Conservation (phyloP, 2,329 filamentous ascomycete species). For the Tolypocladium ovalisporum region DNA sequence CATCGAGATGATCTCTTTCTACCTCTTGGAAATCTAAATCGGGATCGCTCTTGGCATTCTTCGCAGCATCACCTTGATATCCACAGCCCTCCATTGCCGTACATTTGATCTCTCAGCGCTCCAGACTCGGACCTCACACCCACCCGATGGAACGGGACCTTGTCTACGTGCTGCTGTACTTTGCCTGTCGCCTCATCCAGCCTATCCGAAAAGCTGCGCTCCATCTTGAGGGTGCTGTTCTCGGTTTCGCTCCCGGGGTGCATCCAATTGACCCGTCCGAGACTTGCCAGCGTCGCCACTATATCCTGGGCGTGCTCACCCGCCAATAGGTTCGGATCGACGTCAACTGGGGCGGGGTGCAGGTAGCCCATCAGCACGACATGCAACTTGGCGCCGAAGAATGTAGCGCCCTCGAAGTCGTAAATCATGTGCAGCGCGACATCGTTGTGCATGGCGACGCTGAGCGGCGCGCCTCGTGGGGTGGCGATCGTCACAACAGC, state of each 20-base stretch:
- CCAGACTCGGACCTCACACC: conserved; percentile 44
- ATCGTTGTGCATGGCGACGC: conserved; percentile 36
- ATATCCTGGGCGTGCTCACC: conserved; percentile 28
- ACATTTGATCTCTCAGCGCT: conserved; percentile 34
- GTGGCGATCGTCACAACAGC: conserved; percentile 47
- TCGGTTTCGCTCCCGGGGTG: conserved; percentile 25
- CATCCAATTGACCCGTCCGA: conserved; percentile 34
- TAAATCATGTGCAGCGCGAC: conserved; percentile 43
- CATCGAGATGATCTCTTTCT: too few relatives aligned
- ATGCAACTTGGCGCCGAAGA: conserved; percentile 34
- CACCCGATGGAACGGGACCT: conserved; percentile 45
- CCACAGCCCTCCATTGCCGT: conserved; percentile 39
- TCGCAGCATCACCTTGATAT: conserved; percentile 18
- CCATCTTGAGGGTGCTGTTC: conserved; percentile 26
- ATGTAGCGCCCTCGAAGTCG: conserved; percentile 31
- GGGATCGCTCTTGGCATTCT: background rate
- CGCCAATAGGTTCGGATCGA: conserved; percentile 11
- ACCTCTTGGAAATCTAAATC: too few relatives aligned
- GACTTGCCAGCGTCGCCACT: conserved; percentile 30
- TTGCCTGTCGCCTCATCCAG: conserved; percentile 36
- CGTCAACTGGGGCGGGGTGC: conserved; percentile 18
- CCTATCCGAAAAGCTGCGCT: conserved; percentile 31
- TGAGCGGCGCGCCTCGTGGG: conserved; percentile 30
- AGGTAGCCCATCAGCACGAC: conserved; percentile 52
- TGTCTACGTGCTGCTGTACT: conserved; percentile 44